Conservation (phyloP, 345 rosid genomes). For the Lagerstroemia speciosa region DNA sequence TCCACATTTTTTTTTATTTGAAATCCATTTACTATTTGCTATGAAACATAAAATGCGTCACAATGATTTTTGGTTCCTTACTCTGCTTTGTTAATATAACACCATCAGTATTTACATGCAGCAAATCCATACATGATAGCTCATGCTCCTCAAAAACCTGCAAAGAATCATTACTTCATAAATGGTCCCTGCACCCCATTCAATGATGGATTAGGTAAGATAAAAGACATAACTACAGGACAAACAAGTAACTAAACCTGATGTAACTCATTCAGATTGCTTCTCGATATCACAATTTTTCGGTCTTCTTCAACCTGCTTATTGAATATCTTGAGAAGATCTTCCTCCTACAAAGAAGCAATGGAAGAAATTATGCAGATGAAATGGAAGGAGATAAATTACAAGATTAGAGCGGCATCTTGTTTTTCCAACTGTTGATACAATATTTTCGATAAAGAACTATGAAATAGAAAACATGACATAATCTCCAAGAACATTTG, state of each 20-base stretch:
- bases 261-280: slow-evolving; percentile 72
- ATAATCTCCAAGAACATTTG: neutral
- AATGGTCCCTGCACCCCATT: neutral
- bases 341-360: slow-evolving; percentile 61
- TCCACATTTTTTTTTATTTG: neutral
- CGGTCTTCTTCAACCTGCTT: slow-evolving; percentile 92
- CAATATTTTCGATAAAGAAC: neutral
- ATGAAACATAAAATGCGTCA: neutral
- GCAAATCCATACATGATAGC: slow-evolving; percentile 62
- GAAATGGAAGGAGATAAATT: neutral
- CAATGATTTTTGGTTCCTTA: slow-evolving; percentile 30
- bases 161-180: slow-evolving; percentile 2
- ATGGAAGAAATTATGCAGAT: neutral
- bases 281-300: slow-evolving; percentile 68
- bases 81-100: slow-evolving; percentile 71
- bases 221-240: neutral
- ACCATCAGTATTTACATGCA: slow-evolving; percentile 71
- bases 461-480: too few relatives aligned
- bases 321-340: slow-evolving; percentile 52
- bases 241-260: slow-evolving; percentile 34
- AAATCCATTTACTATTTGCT: neutral
- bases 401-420: neutral
- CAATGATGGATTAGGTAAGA: neutral
- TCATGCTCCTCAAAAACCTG: slow-evolving; percentile 96
- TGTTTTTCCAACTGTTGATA: neutral